Evolutionary conservation across 768 basidiomycete species (phyloP).

Genomic region (Suillus sp.): DNA sequence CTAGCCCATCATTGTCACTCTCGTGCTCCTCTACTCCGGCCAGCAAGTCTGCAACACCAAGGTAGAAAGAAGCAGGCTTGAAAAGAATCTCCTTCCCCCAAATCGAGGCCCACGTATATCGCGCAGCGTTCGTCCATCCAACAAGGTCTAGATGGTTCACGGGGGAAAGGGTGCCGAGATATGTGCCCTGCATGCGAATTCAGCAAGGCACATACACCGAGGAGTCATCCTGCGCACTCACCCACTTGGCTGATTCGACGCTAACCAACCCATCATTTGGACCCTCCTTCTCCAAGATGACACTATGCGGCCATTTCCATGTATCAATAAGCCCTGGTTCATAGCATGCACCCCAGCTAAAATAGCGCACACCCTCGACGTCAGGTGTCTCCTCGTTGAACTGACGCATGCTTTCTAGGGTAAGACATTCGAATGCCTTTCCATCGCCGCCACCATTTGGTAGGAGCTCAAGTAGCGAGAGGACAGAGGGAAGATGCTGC

Average conservation of each 20-base stretch:
- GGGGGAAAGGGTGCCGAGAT: conserved; percentile 86
- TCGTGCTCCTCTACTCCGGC: conserved; percentile 75
- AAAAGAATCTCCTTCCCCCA: conserved; percentile 90
- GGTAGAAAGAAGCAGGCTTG: conserved; percentile 89
- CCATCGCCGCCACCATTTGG: conserved; percentile 96
- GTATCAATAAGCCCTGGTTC: conserved; percentile 90
- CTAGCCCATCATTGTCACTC: conserved; percentile 12
- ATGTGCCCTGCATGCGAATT: conserved; percentile 66
- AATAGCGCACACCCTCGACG: conserved; percentile 78
- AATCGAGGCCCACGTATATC: conserved; percentile 89
- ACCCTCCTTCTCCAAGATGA: conserved; percentile 85
- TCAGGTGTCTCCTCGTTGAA: conserved; percentile 91
- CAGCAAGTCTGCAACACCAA: conserved; percentile 77
- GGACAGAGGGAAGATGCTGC: conserved; percentile 64
- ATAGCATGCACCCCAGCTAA: conserved; percentile 93
- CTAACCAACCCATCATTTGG: conserved; percentile 95
- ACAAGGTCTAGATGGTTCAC: conserved; percentile 94
- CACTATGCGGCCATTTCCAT: conserved; percentile 78
- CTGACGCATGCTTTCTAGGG: conserved; percentile 77
- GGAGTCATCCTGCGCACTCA: conserved; percentile 25
- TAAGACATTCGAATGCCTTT: conserved; percentile 88
- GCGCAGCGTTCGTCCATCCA: conserved; percentile 89
- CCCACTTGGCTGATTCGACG: conserved; percentile 86
- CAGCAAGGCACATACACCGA: neutral
- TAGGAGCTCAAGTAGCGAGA: conserved; percentile 76